Percentiles rank a stretch among this genome's conserved stretches.
phyloP scores from a whole-genome alignment of 257 asterid species.

The Rubia yunnanensis region DNA sequence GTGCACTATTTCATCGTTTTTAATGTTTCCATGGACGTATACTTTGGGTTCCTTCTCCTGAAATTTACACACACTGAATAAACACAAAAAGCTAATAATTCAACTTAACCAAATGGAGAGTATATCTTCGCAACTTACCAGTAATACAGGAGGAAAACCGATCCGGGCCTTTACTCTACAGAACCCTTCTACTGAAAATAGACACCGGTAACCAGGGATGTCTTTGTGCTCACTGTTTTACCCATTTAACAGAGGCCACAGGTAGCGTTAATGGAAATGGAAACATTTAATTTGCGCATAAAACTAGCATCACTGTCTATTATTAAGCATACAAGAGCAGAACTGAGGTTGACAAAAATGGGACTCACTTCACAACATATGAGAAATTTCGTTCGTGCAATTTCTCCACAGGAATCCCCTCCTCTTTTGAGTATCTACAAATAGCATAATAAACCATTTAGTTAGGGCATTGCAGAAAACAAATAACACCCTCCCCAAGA shows the following conservation, averaged over 20 bases:
- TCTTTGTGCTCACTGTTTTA: constrained; percentile 59
- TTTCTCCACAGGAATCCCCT: constrained; percentile 49
- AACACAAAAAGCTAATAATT: neutral
- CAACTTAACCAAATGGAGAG: neutral
- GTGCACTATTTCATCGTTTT: constrained; percentile 29
- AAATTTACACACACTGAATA: neutral
- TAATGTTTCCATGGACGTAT: constrained; percentile 51
- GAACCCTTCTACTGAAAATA: constrained; percentile 54
- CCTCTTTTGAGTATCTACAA: constrained; percentile 91
- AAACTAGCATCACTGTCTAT: neutral
- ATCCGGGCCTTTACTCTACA: constrained; percentile 39
- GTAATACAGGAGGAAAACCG: constrained; percentile 63
- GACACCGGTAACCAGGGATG: constrained; percentile 63
- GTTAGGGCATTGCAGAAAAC: neutral
- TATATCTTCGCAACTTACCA: constrained; percentile 32
- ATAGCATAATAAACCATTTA: neutral
- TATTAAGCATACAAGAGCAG: neutral
- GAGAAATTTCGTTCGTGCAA: constrained; percentile 56
- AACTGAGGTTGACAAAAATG: constrained; percentile 2
- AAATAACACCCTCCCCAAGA: neutral
- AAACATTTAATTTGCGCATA: neutral
- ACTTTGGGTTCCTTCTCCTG: constrained; percentile 63
- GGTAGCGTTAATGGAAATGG: neutral
- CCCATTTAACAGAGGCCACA: neutral
- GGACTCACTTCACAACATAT: constrained; percentile 64